A percentile compares a stretch with the other conserved stretches of the same genome.
These are phyloP conservation scores for Kondoa subrosea DNA, from an alignment of 768 basidiomycete species.

Conservation along the genomic window DNA sequence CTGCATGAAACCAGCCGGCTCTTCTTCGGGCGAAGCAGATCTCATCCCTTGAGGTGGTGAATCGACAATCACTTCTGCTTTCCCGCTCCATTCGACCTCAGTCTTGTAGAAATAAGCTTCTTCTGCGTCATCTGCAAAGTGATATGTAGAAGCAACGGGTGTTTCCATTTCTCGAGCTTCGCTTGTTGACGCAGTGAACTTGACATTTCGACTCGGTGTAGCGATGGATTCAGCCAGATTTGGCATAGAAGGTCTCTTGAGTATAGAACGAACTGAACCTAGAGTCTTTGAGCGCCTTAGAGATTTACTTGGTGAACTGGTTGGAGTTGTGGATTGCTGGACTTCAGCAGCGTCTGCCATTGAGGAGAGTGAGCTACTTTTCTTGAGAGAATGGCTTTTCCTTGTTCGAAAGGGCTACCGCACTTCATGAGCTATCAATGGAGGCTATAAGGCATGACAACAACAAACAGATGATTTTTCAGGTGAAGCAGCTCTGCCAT, in stretches of 20 bases:
- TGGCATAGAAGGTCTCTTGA: background rate
- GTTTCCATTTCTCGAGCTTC: background rate
- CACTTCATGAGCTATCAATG: too few species aligned
- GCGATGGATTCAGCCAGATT: background rate
- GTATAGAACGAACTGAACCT: background rate
- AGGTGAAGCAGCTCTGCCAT: too few species aligned
- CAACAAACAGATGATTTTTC: too few species aligned
- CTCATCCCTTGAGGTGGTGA: background rate
- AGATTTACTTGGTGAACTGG: background rate
- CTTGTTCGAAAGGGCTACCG: background rate
- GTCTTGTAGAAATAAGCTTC: background rate
- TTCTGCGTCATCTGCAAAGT: background rate
- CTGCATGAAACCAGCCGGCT: too few species aligned
- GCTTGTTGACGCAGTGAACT: background rate
- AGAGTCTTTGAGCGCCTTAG: background rate
- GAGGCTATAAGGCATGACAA: background rate
- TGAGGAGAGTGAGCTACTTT: background rate
- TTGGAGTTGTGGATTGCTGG: background rate
- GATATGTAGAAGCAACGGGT: background rate
- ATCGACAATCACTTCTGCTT: slow-evolving; percentile 2
- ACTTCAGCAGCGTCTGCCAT: background rate
- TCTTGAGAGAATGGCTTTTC: background rate
- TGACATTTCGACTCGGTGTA: background rate
- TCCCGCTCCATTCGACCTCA: background rate
- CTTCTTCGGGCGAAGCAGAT: background rate